Evolutionary conservation across 129 eudicot genomes (phyloP).

Genomic region (Centella asiatica): DNA sequence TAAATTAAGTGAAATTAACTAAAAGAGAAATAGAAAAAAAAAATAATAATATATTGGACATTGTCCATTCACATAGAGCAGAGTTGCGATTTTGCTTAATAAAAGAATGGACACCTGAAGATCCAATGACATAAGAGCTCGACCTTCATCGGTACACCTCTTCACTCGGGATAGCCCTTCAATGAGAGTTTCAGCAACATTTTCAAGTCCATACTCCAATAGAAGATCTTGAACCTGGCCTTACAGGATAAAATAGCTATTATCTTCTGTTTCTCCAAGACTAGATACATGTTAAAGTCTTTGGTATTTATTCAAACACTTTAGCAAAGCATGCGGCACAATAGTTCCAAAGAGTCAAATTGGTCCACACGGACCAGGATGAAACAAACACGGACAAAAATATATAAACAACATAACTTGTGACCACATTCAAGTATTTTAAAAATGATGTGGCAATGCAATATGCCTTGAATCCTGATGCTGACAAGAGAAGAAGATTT

Average conservation of each 20-base stretch:
- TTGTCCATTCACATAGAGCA: background rate
- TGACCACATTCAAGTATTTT: too few relatives aligned
- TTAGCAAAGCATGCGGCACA: background rate
- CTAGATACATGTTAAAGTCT: background rate
- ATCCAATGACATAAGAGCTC: conserved; percentile 97
- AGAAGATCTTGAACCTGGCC: conserved; percentile 73
- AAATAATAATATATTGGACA: conserved; percentile 1
- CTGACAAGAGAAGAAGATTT: too few relatives aligned
- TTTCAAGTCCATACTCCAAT: conserved; percentile 76
- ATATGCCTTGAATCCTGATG: too few relatives aligned
- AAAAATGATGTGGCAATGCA: too few relatives aligned
- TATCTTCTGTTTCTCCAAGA: background rate
- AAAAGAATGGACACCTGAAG: conserved; percentile 55
- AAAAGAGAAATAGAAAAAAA: background rate
- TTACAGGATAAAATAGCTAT: background rate
- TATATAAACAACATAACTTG: too few relatives aligned
- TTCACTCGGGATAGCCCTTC: conserved; percentile 93
- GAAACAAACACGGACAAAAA: too few relatives aligned
- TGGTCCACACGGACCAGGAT: too few relatives aligned
- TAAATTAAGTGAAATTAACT: conserved; percentile 5
- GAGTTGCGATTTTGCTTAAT: too few relatives aligned
- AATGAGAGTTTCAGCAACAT: conserved; percentile 69
- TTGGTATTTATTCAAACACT: background rate
- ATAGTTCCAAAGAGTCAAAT: too few relatives aligned
- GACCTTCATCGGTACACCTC: conserved; percentile 89